Base-by-base conservation (phyloP, 108 stramenopile species). In the Stephanodiscus triporus region DNA sequence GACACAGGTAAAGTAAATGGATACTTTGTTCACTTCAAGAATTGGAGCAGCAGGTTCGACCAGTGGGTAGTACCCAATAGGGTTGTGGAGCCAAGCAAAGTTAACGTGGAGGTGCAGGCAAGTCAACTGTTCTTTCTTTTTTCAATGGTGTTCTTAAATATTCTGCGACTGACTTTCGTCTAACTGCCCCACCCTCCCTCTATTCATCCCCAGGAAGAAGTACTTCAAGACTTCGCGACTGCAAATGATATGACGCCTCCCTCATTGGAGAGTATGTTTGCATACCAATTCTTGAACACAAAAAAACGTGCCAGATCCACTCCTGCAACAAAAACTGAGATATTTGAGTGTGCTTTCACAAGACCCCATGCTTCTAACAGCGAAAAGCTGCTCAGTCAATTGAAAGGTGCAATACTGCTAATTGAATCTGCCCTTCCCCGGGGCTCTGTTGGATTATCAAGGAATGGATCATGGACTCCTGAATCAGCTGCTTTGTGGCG, bases 401-500 rank as follows among this genome's bases (percentile, higher is more conserved):
- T 90, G 55, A 92, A 93, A 71, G 92, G 90, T 13, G 86, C 88
- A 17, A 56, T 93, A 36, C 74, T 95, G 43, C 77, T 89, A 30
- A 89, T 95, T 37, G 95, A 95, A 70, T 87, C 92, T 11, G 89
- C 95, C 17, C 74, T 93, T 17, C 95, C 95, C 9, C 48, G 82
- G 26, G 92, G 92, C 23, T 88, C 90, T 8, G 66, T 93, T 29
- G 84, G 87, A 59, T 65, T 70, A 62, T 81, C 86, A 9, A 70
- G 66, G 11, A 69, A 57, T 22, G 90, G 88, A n/a, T 38, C 75
- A 5, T 94, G 93, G 93, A 66, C 79, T 32, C 75, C 77, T 10
- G 79, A 83, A 22, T 58, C 77, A 42, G 89, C 89, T 40, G 62
- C 74, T 10, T 69, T 88, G 70, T 94, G 93, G 93, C 78, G 89